Evolutionary conservation across 805 yeast species (phyloP).

Genomic region (Pichia gijzeniarum): DNA sequence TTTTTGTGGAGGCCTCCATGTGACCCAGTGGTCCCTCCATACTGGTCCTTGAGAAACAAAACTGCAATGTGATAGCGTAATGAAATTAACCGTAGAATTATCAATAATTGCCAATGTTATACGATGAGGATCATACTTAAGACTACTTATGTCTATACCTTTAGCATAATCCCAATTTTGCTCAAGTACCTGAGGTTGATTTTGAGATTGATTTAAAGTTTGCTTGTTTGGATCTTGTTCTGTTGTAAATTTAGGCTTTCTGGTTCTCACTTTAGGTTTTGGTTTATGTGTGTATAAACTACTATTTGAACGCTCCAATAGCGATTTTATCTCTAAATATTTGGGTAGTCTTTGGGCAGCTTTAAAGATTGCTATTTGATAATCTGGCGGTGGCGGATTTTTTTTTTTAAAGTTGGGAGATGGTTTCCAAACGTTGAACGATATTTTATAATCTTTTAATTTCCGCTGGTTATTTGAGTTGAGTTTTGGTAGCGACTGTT

Average conservation of each 20-base stretch:
- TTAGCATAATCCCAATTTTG: constrained; percentile 12
- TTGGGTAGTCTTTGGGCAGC: constrained; percentile 44
- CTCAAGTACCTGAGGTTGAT: background rate
- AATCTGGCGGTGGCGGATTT: constrained; percentile 67
- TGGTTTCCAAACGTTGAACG: constrained; percentile 83
- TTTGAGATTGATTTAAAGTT: background rate
- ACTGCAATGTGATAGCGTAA: constrained; percentile 44
- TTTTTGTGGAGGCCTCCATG: constrained; percentile 10
- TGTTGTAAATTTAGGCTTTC: background rate
- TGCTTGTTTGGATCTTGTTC: background rate
- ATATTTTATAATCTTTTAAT: constrained; percentile 29
- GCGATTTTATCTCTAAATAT: constrained; percentile 33
- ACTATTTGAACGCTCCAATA: constrained; percentile 28
- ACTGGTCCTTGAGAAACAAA: constrained; percentile 31
- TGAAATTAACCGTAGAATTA: constrained; percentile 66
- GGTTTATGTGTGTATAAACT: constrained; percentile 6
- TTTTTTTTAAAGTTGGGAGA: constrained; percentile 61
- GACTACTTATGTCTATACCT: constrained; percentile 11
- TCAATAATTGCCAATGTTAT: constrained; percentile 67
- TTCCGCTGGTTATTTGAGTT: constrained; percentile 10
- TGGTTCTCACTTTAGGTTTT: constrained; percentile 3
- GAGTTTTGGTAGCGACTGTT: constrained; percentile 9
- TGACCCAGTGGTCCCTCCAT: constrained; percentile 26
- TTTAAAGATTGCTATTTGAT: constrained; percentile 56
- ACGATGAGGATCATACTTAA: constrained; percentile 14